Percentiles rank a stretch among this genome's conserved stretches.
These are phyloP conservation scores for Corniculantispora saksenae DNA, from an alignment of 2,329 filamentous ascomycete genomes.

Conservation along the genomic window DNA sequence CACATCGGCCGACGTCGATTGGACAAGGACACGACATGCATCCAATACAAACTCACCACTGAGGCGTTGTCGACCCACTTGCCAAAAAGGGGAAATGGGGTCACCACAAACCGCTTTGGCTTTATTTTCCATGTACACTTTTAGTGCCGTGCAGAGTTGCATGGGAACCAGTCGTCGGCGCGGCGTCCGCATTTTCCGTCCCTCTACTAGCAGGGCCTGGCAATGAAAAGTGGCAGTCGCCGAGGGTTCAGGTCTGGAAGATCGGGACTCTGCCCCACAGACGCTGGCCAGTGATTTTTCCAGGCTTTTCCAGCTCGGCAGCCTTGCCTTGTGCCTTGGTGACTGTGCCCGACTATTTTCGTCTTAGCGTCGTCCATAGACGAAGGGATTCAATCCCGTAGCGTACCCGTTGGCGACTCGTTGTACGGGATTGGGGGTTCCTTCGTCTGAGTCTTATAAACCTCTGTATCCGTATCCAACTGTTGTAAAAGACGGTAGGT, in stretches of 20 bases:
- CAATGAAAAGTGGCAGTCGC: neutral
- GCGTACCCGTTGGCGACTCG: neutral
- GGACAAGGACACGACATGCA: too few species aligned
- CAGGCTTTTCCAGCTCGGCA: too few species aligned
- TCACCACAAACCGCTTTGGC: neutral
- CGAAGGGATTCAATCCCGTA: slow-evolving; percentile 1
- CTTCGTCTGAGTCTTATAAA: neutral
- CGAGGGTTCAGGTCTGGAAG: neutral
- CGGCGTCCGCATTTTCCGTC: neutral
- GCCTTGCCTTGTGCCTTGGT: too few species aligned
- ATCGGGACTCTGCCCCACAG: neutral
- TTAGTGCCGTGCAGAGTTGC: neutral
- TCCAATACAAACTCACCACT: too few species aligned
- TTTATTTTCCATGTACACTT: neutral
- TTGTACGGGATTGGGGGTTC: neutral
- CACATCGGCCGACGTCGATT: too few species aligned
- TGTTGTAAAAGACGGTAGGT: too few species aligned
- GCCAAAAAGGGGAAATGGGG: neutral
- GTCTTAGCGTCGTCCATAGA: neutral
- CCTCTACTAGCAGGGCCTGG: neutral
- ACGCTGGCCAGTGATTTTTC: too few species aligned
- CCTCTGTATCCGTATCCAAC: too few species aligned
- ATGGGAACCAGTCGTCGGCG: neutral
- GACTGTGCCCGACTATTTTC: neutral
- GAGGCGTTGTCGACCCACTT: neutral